Evolutionary conservation across 2,329 filamentous ascomycete species (phyloP).

Genomic region (Neodidymelliopsis sp.): DNA sequence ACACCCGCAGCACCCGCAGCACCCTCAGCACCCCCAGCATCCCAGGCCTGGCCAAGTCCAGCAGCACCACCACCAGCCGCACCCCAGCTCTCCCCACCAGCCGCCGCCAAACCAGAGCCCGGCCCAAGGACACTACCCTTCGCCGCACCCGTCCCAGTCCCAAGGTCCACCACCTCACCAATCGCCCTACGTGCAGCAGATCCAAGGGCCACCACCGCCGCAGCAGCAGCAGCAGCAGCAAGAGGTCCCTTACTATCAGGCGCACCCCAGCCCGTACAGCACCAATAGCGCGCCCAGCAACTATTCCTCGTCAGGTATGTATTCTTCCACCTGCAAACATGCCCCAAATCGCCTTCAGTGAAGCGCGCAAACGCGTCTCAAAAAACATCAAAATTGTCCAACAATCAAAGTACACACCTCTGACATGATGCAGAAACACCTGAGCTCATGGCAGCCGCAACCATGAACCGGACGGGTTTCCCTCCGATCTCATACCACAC

Average conservation of each 20-base stretch:
- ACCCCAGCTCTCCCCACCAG: slow-evolving; percentile 69
- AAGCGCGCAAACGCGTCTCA: slow-evolving; percentile 18
- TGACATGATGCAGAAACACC: slow-evolving; percentile 76
- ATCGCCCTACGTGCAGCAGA: slow-evolving; percentile 71
- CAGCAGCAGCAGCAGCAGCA: slow-evolving; percentile 66
- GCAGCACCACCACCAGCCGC: slow-evolving; percentile 53
- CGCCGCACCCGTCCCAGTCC: slow-evolving; percentile 69
- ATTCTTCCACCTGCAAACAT: slow-evolving; percentile 2
- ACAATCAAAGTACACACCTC: slow-evolving; percentile 24
- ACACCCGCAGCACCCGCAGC: slow-evolving; percentile 58
- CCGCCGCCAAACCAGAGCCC: slow-evolving; percentile 66
- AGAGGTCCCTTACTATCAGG: slow-evolving; percentile 77
- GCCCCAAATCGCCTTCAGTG: slow-evolving; percentile 11
- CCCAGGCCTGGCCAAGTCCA: slow-evolving; percentile 76
- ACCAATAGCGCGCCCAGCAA: slow-evolving; percentile 80
- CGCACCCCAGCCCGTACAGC: slow-evolving; percentile 84
- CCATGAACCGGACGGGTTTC: slow-evolving; percentile 72
- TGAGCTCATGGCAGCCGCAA: slow-evolving; percentile 71
- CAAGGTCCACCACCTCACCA: slow-evolving; percentile 59
- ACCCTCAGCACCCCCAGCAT: slow-evolving; percentile 60
- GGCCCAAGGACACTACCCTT: slow-evolving; percentile 68
- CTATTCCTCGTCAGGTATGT: slow-evolving; percentile 75
- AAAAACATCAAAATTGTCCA: neutral
- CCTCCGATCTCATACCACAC: slow-evolving; percentile 90
- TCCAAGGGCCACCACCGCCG: slow-evolving; percentile 68